Evolutionary conservation across 257 asterid genomes (phyloP).

Genomic region (Parsonsia alboflavescens): DNA sequence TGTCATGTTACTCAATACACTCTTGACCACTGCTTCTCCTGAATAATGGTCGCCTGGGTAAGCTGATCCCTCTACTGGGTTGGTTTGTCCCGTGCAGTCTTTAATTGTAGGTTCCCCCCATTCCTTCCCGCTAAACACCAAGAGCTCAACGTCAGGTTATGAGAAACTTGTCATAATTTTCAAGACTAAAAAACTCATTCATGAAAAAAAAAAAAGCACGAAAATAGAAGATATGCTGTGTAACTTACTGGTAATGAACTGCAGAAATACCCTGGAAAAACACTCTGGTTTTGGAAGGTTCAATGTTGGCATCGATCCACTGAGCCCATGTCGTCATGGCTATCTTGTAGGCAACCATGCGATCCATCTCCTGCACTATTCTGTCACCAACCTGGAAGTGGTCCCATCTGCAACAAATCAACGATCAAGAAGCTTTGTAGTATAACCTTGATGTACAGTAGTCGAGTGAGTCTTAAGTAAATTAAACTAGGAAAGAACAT

Average conservation of each 20-base stretch:
- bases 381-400: conserved; percentile 38
- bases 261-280: conserved; percentile 74
- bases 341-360: conserved; percentile 47
- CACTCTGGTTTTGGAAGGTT: conserved; percentile 41
- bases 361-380: conserved; percentile 42
- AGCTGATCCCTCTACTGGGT: conserved; percentile 39
- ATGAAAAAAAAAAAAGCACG: neutral
- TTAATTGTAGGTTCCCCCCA: conserved; percentile 50
- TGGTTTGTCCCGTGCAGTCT: conserved; percentile 44
- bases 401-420: conserved; percentile 46
- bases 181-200: neutral
- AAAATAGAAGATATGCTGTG: neutral
- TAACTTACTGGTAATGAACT: conserved; percentile 48
- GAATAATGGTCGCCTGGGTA: conserved; percentile 51
- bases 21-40: conserved; percentile 58
- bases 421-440: neutral
- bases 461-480: neutral
- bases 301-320: conserved; percentile 62
- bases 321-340: conserved; percentile 74
- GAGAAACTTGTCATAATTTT: neutral
- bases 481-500: neutral
- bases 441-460: too few species aligned
- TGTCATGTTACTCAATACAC: conserved; percentile 44
- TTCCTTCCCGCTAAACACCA: conserved; percentile 39
- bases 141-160: neutral